Evolutionary conservation across 2,329 filamentous ascomycete species (phyloP).

Genomic region (Fusarium concolor): DNA sequence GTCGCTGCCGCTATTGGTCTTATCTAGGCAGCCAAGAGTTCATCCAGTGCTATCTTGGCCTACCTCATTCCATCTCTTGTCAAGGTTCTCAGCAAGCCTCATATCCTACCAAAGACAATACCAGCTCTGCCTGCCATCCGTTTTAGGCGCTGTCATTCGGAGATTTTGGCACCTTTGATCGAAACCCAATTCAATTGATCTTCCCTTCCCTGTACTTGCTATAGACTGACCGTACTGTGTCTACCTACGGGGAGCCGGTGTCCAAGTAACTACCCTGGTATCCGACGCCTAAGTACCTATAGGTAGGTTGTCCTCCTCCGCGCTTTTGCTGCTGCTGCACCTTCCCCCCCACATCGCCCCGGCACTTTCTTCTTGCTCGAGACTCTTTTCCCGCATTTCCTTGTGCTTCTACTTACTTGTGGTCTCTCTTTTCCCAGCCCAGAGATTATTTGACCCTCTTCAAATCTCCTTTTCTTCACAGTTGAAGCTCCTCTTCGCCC

Average conservation of each 20-base stretch:
- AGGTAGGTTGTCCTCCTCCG: constrained; percentile 10
- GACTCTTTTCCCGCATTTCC: constrained; percentile 31
- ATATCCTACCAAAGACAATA: background rate
- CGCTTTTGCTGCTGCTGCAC: background rate
- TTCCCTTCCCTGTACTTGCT: background rate
- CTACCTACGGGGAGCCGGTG: background rate
- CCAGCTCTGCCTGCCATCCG: background rate
- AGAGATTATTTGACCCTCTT: constrained; percentile 27
- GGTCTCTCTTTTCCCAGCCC: background rate
- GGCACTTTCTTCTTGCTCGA: constrained; percentile 34
- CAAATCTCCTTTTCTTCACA: constrained; percentile 14
- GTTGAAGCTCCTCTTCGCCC: constrained; percentile 1
- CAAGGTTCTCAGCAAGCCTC: background rate
- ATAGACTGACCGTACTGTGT: no score
- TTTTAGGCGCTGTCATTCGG: constrained; percentile 2
- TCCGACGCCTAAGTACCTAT: constrained; percentile 7
- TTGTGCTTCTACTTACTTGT: constrained; percentile 6
- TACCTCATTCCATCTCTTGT: background rate
- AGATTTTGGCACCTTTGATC: constrained; percentile 3
- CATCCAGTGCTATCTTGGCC: constrained; percentile 5
- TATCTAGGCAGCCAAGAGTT: constrained; percentile 5
- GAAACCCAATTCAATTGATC: constrained; percentile 23
- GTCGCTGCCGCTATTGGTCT: background rate
- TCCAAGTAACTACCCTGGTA: constrained; percentile 12
- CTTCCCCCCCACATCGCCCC: constrained; percentile 33